Conservation (phyloP, 2,329 filamentous ascomycete species). For the Shiraia sp. region DNA sequence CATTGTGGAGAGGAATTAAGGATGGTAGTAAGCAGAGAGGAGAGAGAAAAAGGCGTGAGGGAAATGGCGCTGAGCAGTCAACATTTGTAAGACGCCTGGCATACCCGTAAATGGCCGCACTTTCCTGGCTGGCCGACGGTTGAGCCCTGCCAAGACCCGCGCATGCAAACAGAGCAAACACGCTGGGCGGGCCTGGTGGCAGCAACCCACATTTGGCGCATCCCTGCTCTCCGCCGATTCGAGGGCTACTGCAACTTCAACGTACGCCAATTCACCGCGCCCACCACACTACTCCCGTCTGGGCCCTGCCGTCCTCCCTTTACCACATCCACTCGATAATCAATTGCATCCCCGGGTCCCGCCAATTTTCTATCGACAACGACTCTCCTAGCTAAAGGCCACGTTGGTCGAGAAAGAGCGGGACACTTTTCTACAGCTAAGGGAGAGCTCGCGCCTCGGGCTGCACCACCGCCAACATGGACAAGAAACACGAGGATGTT, state of each 20-base stretch:
- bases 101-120: slow-evolving; percentile 29
- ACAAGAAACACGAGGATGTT: slow-evolving; percentile 99
- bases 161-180: slow-evolving; percentile 28
- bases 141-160: not conserved
- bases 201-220: slow-evolving; percentile 38
- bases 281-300: slow-evolving; percentile 12
- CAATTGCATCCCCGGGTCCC: slow-evolving; percentile 14
- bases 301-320: slow-evolving; percentile 4
- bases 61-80: slow-evolving; percentile 5
- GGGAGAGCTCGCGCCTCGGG: slow-evolving; percentile 28
- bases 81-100: slow-evolving; percentile 8
- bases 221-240: slow-evolving; percentile 36
- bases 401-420: slow-evolving; percentile 41
- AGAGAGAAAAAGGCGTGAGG: slow-evolving; percentile 1
- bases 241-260: slow-evolving; percentile 36
- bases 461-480: slow-evolving; percentile 33
- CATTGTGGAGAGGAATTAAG: slow-evolving; percentile 20
- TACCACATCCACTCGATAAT: slow-evolving; percentile 1
- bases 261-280: slow-evolving; percentile 37
- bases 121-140: slow-evolving; percentile 3
- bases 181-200: slow-evolving; percentile 12
- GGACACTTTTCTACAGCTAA: slow-evolving; percentile 25
- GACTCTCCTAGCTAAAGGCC: slow-evolving; percentile 29
- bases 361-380: slow-evolving; percentile 6
- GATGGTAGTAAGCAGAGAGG: slow-evolving; percentile 1